Conservation (phyloP, 352 stramenopile genomes). For the Globisporangium abappressorium region DNA sequence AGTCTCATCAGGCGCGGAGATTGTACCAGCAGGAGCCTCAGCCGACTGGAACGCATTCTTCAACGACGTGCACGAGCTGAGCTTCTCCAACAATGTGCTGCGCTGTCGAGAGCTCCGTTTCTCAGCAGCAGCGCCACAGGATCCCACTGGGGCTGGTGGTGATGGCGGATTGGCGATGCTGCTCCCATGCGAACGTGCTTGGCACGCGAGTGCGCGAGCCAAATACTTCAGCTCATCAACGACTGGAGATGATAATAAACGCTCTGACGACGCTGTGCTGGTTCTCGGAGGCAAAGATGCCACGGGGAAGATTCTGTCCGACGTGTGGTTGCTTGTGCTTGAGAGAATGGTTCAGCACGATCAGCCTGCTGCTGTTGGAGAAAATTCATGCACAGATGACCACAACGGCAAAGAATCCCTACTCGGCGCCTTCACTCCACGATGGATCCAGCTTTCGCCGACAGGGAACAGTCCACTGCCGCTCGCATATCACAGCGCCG, state of each 20-base stretch:
- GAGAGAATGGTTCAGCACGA: conserved; percentile 9
- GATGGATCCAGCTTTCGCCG: conserved; percentile 41
- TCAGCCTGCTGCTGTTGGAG: neutral
- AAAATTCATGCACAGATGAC: neutral
- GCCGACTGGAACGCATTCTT: conserved; percentile 12
- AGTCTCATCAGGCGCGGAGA: conserved; percentile 13
- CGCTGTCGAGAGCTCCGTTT: conserved; percentile 28
- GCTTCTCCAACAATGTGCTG: conserved; percentile 36
- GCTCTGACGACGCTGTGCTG: conserved; percentile 34
- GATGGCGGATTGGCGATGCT: conserved; percentile 3
- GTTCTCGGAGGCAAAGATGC: conserved; percentile 44
- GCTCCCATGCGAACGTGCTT: conserved; percentile 29
- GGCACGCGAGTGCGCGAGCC: conserved; percentile 38
- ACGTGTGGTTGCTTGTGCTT: conserved; percentile 46
- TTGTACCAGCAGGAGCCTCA: neutral
- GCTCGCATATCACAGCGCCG: conserved; percentile 44
- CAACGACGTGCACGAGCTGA: conserved; percentile 44
- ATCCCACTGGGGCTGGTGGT: conserved; percentile 8
- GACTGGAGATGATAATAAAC: conserved; percentile 6
- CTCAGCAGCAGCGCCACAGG: neutral
- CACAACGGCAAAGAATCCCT: conserved; percentile 1
- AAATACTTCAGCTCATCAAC: conserved; percentile 14
- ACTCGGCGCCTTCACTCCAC: neutral
- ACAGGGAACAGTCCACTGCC: conserved; percentile 49
- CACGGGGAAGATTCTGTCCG: conserved; percentile 30